Base-by-base conservation (phyloP, 495 filamentous ascomycete genomes). In the Rhizodiscina lignyota region DNA sequence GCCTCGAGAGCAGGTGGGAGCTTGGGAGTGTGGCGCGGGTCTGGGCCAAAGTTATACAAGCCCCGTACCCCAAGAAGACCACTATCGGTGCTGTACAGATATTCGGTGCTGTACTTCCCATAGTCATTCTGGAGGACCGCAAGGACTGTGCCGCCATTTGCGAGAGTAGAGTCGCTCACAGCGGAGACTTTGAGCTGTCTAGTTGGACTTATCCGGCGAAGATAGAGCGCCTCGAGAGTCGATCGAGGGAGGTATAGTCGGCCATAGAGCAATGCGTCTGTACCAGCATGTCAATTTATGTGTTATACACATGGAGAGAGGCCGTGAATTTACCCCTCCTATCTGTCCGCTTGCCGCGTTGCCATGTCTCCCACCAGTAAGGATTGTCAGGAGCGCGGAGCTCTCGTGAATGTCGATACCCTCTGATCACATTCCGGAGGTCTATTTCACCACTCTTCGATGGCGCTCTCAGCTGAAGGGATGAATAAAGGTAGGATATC, bases 11-110 rank as follows among this genome's bases (percentile, higher is more conserved):
- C 18, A 11, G 45, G 39, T 12, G 39, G 24, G 16, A 35, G 23
- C 21, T 23, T 38, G 10, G 49, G 34, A 1, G 16, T 32, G 10
- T 61, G 51, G 19, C 70, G 66, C 16, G 80, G 79, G 48, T 94
- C 80, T 4, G 73, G 70, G 18, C 87, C 89, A 45, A 94, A 94
- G 51, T 96, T 97, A 56, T 91, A 96, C 0, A 97, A 63, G 1
- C 84, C 89, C 4, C 85, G 71, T 40, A 86, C 63, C 16, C 89
- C 89, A 42, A 96, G 66, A 12, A 96, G 65, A 3, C 82, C 80
- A 19, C 83, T 87, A 45, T 94, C 87, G 0, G 89, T 87, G 39
- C 81, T 91, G 53, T 84, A 89, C 4, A 97, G 68, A 32, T 84
- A 86, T 50, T 97, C 89, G 4, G 81, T 72, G 45, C 75, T 82